Evolutionary conservation across 2,329 filamentous ascomycete genomes (phyloP), one percentile per base, ranked within the genome.

Genomic region (Akanthomyces muscarius): DNA sequence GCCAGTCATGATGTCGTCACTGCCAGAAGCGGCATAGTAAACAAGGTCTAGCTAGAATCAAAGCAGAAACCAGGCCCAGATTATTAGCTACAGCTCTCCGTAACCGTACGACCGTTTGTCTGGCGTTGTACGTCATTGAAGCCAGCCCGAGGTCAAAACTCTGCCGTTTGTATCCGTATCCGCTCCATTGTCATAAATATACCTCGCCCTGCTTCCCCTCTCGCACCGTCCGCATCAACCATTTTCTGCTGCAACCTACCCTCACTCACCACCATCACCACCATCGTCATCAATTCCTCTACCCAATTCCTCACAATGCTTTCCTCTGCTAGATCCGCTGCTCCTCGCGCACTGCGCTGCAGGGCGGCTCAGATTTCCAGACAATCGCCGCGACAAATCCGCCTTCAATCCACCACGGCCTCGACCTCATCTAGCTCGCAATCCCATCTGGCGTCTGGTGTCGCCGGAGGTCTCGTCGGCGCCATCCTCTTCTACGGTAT

Each of bases 401-500:
- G 80, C 45, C 76, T 77, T 69, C 79, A 81, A 66, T 80, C 79
- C 1, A 75, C 77, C 16, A 33, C 58, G 5, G 6, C 50, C 8
- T 66, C 73, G 8, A 64, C 74, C 5, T 68, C 73, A 14, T 65
- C 70, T 42, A 65, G 60, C 36, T 64, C 66, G 8, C 66, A 66
- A 52, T 75, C 75, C 2, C 73, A 78, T 61, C 67, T 81, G 52
- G 74, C 69, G 2, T 71, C 76, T 2, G 80, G 80, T 57, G 64
- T 79, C 1, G 75, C 75, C 4, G 80, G 81, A 44, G 81, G 80
- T 51, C 63, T 81, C 4, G 76, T 71, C 7, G 79, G 78, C 18
- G 78, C 77, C 2, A 68, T 72, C 0, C 61, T 79, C 5, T 75
- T 81, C 55, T 82, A 78, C 64, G 77, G 74, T 50, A 67, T 75